Conservation (phyloP, 345 rosid genomes). For the Eucalyptus virginea region DNA sequence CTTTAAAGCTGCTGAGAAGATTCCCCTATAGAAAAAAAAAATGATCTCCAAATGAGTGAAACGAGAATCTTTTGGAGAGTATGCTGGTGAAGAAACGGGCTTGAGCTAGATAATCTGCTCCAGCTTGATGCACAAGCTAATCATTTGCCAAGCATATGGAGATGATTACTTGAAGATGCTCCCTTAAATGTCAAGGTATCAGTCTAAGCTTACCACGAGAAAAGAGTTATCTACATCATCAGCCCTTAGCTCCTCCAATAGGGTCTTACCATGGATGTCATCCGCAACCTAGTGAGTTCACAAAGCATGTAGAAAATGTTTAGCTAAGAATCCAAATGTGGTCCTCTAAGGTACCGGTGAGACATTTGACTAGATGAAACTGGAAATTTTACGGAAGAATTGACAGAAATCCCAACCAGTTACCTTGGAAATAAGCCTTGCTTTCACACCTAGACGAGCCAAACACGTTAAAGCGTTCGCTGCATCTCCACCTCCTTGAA, state of each 20-base stretch:
- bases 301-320: not conserved
- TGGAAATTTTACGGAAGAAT: not conserved
- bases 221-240: slow-evolving; percentile 29
- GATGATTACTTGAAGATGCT: not conserved
- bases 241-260: slow-evolving; percentile 17
- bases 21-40: not conserved
- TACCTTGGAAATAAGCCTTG: slow-evolving; percentile 32
- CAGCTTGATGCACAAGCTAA: not conserved
- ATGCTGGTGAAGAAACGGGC: not conserved
- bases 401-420: not conserved
- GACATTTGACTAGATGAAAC: not conserved
- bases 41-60: not conserved
- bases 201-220: slow-evolving; percentile 8
- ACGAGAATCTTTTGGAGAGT: not conserved
- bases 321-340: not conserved
- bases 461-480: slow-evolving; percentile 28
- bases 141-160: not conserved
- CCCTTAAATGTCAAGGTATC: not conserved
- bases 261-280: slow-evolving; percentile 13
- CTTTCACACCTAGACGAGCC: slow-evolving; percentile 26
- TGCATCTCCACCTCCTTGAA: slow-evolving; percentile 39
- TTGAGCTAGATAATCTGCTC: not conserved
- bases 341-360: not conserved
- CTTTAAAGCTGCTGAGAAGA: not conserved
- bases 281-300: slow-evolving; percentile 9